Evolutionary conservation across 306 rosid genomes (phyloP).

Genomic region (Abrus pulchellus): DNA sequence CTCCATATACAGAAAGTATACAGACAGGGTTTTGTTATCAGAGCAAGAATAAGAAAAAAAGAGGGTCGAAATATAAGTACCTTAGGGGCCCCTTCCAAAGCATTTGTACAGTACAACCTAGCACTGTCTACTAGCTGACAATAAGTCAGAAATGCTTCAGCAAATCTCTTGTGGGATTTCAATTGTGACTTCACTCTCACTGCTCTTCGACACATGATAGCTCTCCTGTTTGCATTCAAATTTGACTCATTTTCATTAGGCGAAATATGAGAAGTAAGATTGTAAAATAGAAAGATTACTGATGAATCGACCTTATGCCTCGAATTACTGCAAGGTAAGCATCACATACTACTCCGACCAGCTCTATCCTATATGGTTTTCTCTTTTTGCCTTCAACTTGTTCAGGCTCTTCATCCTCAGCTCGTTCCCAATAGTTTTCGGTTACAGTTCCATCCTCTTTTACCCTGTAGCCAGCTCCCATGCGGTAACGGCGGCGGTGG

Average conservation of each 20-base stretch:
- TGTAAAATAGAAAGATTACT: slow-evolving; percentile 1
- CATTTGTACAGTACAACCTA: slow-evolving; percentile 85
- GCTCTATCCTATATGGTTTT: slow-evolving; percentile 95
- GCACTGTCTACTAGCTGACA: slow-evolving; percentile 86
- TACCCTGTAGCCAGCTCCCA: slow-evolving; percentile 85
- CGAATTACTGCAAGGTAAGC: slow-evolving; percentile 89
- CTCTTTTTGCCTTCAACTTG: slow-evolving; percentile 75
- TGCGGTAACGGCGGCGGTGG: slow-evolving; percentile 93
- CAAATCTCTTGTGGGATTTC: slow-evolving; percentile 93
- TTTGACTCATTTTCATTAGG: slow-evolving; percentile 10
- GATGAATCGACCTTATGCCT: slow-evolving; percentile 77
- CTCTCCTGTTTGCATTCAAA: slow-evolving; percentile 72
- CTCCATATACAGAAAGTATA: background rate
- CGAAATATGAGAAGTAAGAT: slow-evolving; percentile 15
- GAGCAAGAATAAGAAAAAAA: slow-evolving; percentile 2
- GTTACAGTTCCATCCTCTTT: slow-evolving; percentile 68
- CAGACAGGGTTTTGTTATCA: background rate
- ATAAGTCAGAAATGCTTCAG: slow-evolving; percentile 80
- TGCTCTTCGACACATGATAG: slow-evolving; percentile 90
- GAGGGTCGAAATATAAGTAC: slow-evolving; percentile 51
- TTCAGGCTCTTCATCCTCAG: slow-evolving; percentile 76
- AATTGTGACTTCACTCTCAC: slow-evolving; percentile 86
- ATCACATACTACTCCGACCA: slow-evolving; percentile 97
- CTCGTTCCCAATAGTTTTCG: slow-evolving; percentile 87
- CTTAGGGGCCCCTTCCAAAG: slow-evolving; percentile 92